Base-by-base conservation (phyloP, 345 rosid species). In the Salix caprea region DNA sequence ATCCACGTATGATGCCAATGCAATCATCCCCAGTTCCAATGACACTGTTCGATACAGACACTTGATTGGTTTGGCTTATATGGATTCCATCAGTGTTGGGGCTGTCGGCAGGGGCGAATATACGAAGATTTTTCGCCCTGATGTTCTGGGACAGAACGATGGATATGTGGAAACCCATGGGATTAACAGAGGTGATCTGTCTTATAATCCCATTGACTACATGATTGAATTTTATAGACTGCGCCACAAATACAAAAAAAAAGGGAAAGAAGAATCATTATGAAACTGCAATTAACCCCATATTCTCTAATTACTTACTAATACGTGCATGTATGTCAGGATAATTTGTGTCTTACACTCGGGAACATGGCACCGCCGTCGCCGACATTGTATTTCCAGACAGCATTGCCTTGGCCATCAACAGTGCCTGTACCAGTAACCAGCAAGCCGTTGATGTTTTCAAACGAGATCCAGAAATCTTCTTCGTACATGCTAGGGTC, bases 11-110 rank as follows among this genome's bases (percentile, higher is more conserved):
- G 12, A 90, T 84, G 65, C 91, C 85, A 62, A 90, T 75, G 42
- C 94, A 90, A 65, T 90, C 92, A 50, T 90, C 92, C 19, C 94
- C 94, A 0, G 82, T 84, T 5, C 82, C 91, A 62, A 90, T 85
- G 0, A 9, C 76, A 2, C 90, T 84, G 18, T 85, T 79, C 21
- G 72, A 24, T 34, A 86, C 79, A 62, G 18, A 79, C 73, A 90
- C 77, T 75, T 86, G 82, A 4, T 60, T 76, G n/a, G 92, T 89
- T 16, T 69, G 46, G 73, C 88, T 76, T 2, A 86, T 64, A 69
- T 90, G 92, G 74, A 90, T 86, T 9, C 94, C 94, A 34, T 90
- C 92, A 0, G 92, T 90, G 81, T 89, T 90, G 4, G 94, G 94
- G 82, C 94, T 90, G 66, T 89, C 85, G 32, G 58, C 71, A 0